Evolutionary conservation across 306 rosid species (phyloP), one percentile per base, ranked within the genome.

Genomic region (Rosa lucieae): DNA sequence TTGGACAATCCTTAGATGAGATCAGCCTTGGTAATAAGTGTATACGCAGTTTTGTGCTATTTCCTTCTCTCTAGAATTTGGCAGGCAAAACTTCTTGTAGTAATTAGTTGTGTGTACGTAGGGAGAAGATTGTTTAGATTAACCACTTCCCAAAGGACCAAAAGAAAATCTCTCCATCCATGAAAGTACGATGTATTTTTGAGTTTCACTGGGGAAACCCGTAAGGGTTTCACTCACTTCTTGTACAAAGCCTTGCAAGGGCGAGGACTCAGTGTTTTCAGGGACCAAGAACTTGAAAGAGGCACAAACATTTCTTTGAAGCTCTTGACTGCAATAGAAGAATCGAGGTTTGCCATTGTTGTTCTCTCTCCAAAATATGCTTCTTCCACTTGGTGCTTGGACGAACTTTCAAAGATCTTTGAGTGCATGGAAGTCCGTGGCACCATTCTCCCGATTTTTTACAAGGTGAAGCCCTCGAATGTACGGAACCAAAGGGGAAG

Each of bases 151-250:
- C 32, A 56, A 8, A 8, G 29, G 32, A 56, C 5, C 63, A n/a
- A 56, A 56, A n/a, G 4, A 56, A 2, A 8, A 56, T 7, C 32
- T 56, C 32, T 56, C 12, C 63, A 56, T 56, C 29, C 4, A 35
- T 35, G 47, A 20, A n/a, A 55, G 39, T 63, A 32, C 43, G 69
- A 63, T 13, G 61, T 17, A 23, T 74, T 55, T 55, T 0, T 13
- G 9, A 63, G 69, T 13, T 29, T 63, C 18, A 12, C 20, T 0
- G 69, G 67, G 37, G 39, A 63, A 63, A 63, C 69, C 43, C 69
- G 42, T 42, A 62, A 62, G 20, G 68, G 68, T 62, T 63, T 63
- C 68, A 63, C 69, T 62, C 17, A 62, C 40, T 62, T 62, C 42
- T 61, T 61, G 39, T 61, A 61, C 39, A 61, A 23, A 26, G 42